These are phyloP conservation scores for Leccinum truebloodii DNA, from an alignment of 768 basidiomycete species.

Conservation along the genomic window DNA sequence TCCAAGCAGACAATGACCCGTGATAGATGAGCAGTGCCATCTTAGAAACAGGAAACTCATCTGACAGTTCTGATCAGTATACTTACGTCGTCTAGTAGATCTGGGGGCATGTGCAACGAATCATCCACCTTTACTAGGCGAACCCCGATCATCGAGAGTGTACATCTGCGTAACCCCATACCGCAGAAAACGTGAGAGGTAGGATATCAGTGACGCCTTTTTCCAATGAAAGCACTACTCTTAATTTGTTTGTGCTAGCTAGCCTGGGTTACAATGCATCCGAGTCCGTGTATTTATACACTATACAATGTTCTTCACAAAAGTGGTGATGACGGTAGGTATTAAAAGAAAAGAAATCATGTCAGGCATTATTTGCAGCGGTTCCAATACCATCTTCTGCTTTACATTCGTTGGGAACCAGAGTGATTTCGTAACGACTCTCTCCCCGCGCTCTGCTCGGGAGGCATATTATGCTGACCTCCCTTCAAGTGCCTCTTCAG, in stretches of 20 bases:
- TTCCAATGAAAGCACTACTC: not conserved
- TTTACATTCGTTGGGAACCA: not conserved
- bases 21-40: not conserved
- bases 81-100: not conserved
- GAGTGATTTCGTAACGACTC: not conserved
- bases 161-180: not conserved
- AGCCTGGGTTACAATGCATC: not conserved
- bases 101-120: not conserved
- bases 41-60: not conserved
- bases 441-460: not conserved
- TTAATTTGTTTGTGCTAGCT: not conserved
- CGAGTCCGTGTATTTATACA: not conserved
- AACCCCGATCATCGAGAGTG: not conserved
- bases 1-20: not conserved
- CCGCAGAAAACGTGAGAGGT: not conserved
- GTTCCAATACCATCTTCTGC: not conserved
- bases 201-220: not conserved
- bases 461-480: slow-evolving; percentile 8
- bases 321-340: no score
- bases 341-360: not conserved
- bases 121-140: not conserved
- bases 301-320: not conserved
- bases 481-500: slow-evolving; percentile 28
- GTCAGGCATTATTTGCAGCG: no score
- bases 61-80: not conserved